A percentile compares a stretch with the other conserved stretches of the same genome.
Conservation (phyloP, 106 monocot genomes). For the Apostasia shenzhenica region DNA sequence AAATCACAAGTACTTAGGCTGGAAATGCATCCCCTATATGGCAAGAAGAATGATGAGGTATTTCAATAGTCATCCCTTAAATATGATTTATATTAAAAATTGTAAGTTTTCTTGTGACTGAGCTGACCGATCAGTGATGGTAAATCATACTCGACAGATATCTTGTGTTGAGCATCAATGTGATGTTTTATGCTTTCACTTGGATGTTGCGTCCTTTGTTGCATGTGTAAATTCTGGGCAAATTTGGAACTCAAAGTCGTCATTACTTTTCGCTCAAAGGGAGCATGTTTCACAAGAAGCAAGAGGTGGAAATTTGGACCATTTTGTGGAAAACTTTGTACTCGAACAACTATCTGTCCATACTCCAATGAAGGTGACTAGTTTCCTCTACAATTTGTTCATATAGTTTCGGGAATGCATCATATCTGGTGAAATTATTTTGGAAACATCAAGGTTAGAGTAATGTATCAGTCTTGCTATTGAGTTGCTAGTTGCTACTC, state of each 20-base stretch:
- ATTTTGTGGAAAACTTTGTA: conserved; percentile 93
- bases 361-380: conserved; percentile 69
- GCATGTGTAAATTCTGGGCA: conserved; percentile 75
- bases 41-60: conserved; percentile 75
- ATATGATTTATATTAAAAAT: not conserved
- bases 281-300: conserved; percentile 26
- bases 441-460: too few species aligned
- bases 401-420: too few species aligned
- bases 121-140: not conserved
- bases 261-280: conserved; percentile 47
- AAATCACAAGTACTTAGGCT: conserved; percentile 71
- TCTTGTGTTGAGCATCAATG: conserved; percentile 89
- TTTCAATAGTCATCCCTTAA: not conserved
- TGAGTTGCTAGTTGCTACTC: too few species aligned
- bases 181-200: conserved; percentile 83
- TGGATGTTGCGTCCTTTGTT: conserved; percentile 89
- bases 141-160: conserved; percentile 39
- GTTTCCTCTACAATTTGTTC: not conserved
- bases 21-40: conserved; percentile 60
- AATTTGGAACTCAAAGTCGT: conserved; percentile 55
- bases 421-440: too few species aligned
- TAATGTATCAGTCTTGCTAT: too few species aligned
- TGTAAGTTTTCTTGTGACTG: not conserved
- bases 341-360: conserved; percentile 78
- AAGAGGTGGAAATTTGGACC: conserved; percentile 26